Evolutionary conservation across 2,329 filamentous ascomycete species (phyloP).

Genomic region (Botrytis elliptica): DNA sequence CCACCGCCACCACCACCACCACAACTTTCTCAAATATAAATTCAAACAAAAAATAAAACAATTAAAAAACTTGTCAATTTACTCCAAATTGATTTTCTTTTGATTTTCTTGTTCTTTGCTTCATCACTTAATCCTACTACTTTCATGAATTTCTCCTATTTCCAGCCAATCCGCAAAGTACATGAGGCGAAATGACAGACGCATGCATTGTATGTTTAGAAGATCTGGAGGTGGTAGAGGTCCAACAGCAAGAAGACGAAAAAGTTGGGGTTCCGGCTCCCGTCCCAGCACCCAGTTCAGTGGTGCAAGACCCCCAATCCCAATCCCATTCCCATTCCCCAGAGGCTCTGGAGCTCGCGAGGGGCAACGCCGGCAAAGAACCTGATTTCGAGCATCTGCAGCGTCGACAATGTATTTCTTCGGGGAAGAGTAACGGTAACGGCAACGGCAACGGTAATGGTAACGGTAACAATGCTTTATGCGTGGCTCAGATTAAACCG

Average conservation of each 20-base stretch:
- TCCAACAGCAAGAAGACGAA: background rate
- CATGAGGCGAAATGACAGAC: conserved; percentile 48
- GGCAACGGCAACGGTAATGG: conserved; percentile 20
- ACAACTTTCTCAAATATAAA: background rate
- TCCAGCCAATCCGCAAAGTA: background rate
- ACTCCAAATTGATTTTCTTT: background rate
- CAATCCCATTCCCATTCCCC: conserved; percentile 25
- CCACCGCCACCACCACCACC: background rate
- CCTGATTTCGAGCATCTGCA: conserved; percentile 21
- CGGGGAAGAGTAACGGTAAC: conserved; percentile 26
- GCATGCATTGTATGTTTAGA: conserved; percentile 71
- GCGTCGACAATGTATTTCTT: conserved; percentile 26
- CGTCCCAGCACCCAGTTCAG: background rate
- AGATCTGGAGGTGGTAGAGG: conserved; percentile 46
- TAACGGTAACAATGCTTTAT: conserved; percentile 25
- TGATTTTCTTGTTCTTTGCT: background rate
- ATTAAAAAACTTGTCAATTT: background rate
- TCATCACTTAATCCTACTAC: background rate
- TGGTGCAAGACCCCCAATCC: conserved; percentile 10
- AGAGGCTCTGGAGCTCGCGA: conserved; percentile 24
- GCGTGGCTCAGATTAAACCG: conserved; percentile 61
- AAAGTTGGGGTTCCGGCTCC: conserved; percentile 1
- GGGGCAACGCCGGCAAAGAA: conserved; percentile 24
- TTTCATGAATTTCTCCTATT: background rate
- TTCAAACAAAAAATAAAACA: background rate